phyloP scores from a whole-genome alignment of 1,284 basidiomycete species.

The Ceratobasidium sp. region DNA sequence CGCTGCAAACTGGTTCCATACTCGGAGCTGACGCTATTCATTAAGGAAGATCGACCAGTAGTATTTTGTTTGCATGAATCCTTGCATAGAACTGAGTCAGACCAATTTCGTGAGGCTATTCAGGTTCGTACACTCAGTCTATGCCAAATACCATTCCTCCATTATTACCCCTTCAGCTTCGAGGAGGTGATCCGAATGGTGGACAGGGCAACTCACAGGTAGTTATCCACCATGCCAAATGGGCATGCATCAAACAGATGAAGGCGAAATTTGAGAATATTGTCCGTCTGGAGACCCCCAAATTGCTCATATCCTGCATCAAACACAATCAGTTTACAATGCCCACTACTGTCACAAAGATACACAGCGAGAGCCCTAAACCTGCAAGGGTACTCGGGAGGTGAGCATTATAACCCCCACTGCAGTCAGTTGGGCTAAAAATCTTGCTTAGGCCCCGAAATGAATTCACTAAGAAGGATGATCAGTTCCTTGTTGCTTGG shows the following conservation, averaged over 20 bases:
- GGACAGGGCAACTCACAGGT: not conserved
- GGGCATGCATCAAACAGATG: too few relatives aligned
- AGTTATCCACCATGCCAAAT: not conserved
- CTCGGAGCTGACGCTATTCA: conserved; percentile 4
- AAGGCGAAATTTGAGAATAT: not conserved
- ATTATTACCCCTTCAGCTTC: not conserved
- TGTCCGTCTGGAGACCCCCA: not conserved
- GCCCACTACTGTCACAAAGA: too few relatives aligned
- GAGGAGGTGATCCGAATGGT: conserved; percentile 5
- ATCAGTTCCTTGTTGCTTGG: too few relatives aligned
- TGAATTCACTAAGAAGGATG: conserved; percentile 1
- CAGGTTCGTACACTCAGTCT: not conserved
- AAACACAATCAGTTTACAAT: not conserved
- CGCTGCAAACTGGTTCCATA: not conserved
- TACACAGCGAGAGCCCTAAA: not conserved
- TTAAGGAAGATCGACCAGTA: conserved; percentile 8
- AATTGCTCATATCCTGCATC: conserved; percentile 5
- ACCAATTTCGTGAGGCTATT: not conserved
- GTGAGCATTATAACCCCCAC: not conserved
- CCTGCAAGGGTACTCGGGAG: not conserved
- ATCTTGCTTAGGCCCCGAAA: conserved; percentile 1
- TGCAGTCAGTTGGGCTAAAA: too few relatives aligned
- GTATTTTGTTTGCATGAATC: conserved; percentile 17
- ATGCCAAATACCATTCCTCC: not conserved
- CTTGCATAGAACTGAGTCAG: not conserved